A percentile compares a stretch with the other conserved stretches of the same genome.
phyloP scores from a whole-genome alignment of 2,329 filamentous ascomycete genomes.

The Seiridium unicorne region DNA sequence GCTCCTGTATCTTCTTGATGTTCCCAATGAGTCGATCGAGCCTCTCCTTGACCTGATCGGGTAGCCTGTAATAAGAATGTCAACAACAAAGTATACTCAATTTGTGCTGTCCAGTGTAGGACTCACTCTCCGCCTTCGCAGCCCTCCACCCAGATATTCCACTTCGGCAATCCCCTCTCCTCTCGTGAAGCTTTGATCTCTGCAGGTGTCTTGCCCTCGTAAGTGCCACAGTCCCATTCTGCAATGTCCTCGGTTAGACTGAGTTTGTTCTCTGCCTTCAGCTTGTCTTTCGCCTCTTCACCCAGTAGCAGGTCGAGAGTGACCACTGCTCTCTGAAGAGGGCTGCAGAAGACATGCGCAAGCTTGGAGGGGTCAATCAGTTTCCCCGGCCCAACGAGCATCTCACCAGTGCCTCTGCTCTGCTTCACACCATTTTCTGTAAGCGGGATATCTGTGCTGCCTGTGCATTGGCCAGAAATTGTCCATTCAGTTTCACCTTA shows the following conservation, averaged over 20 bases:
- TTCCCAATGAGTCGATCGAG: background rate
- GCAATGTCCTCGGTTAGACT: constrained; percentile 38
- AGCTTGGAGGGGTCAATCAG: constrained; percentile 46
- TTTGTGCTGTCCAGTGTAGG: background rate
- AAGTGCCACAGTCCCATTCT: constrained; percentile 50
- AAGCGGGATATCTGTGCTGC: constrained; percentile 37
- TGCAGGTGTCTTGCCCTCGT: constrained; percentile 19
- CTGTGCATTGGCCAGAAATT: constrained; percentile 43
- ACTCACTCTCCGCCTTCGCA: constrained; percentile 1
- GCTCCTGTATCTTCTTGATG: background rate
- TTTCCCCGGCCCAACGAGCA: constrained; percentile 42
- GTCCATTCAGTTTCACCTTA: constrained; percentile 47
- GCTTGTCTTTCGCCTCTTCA: constrained; percentile 12
- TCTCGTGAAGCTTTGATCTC: background rate
- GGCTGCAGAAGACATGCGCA: constrained; percentile 42
- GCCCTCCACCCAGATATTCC: background rate
- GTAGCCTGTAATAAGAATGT: background rate
- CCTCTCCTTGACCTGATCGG: background rate
- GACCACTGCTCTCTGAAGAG: constrained; percentile 41
- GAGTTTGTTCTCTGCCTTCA: constrained; percentile 28
- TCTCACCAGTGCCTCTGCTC: constrained; percentile 36
- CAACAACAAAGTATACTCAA: background rate
- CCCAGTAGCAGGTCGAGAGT: constrained; percentile 45
- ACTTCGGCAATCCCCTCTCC: background rate
- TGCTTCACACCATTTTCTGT: constrained; percentile 38